Percentiles rank a stretch among this genome's conserved stretches.
These are phyloP conservation scores for Arabidopsis lyrata DNA, from an alignment of 441 rosid genomes.

Conservation along the genomic window DNA sequence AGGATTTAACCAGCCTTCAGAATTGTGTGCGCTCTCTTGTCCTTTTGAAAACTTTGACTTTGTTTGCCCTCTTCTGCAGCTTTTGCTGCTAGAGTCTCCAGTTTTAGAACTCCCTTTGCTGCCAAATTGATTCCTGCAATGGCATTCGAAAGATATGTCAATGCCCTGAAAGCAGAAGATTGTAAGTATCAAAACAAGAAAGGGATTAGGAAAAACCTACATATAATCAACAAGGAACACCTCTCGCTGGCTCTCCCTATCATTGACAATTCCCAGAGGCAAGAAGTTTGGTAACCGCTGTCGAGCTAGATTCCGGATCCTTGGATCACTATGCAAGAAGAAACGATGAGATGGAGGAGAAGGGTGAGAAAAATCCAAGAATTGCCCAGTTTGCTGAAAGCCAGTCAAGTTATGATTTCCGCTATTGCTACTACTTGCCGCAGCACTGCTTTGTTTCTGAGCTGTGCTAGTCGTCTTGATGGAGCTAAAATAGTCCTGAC, in stretches of 20 bases:
- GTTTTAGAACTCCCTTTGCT: constrained; percentile 59
- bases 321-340: constrained; percentile 79
- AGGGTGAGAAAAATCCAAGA: constrained; percentile 49
- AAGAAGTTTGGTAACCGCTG: constrained; percentile 74
- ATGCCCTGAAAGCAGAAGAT: constrained; percentile 19
- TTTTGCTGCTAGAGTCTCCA: constrained; percentile 45
- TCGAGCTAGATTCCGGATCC: constrained; percentile 61
- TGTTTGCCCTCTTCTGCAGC: constrained; percentile 52
- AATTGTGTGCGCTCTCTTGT: constrained; percentile 40
- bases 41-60: constrained; percentile 54
- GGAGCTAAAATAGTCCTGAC: constrained; percentile 77
- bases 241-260: constrained; percentile 47
- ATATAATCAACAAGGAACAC: constrained; percentile 68
- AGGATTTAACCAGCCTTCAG: constrained; percentile 72
- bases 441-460: constrained; percentile 44
- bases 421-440: constrained; percentile 34
- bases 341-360: constrained; percentile 78
- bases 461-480: constrained; percentile 47
- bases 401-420: constrained; percentile 27
- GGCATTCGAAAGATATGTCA: constrained; percentile 26
- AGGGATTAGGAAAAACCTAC: constrained; percentile 48
- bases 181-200: constrained; percentile 24
- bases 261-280: constrained; percentile 57
- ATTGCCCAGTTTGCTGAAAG: constrained; percentile 43
- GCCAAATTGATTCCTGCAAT: constrained; percentile 74